Percentiles rank a stretch among this genome's conserved stretches.
These are phyloP conservation scores for Colletotrichum tanaceti DNA, from an alignment of 2,329 filamentous ascomycete species.

Conservation along the genomic window DNA sequence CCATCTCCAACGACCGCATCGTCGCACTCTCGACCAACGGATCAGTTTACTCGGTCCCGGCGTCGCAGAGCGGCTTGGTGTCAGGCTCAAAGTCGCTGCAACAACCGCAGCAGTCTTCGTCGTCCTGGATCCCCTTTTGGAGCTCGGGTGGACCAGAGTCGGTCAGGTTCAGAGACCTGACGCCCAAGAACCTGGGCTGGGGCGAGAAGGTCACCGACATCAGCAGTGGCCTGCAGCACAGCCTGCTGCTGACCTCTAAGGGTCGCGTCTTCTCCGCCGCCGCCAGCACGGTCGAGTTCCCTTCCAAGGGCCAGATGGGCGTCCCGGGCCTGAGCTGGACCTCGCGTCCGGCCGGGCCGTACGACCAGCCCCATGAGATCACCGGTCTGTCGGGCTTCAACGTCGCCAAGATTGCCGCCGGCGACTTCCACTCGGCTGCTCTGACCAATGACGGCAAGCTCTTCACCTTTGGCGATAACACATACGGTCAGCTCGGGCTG, in stretches of 20 bases:
- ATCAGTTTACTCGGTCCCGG: constrained; percentile 85
- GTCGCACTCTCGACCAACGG: constrained; percentile 81
- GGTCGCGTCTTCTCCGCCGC: constrained; percentile 93
- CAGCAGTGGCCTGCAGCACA: constrained; percentile 84
- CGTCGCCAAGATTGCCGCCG: constrained; percentile 80
- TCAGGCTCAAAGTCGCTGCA: constrained; percentile 73
- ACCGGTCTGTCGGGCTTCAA: constrained; percentile 76
- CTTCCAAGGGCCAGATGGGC: constrained; percentile 86
- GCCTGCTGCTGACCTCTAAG: constrained; percentile 82
- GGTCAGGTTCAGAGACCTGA: constrained; percentile 79
- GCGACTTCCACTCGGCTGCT: constrained; percentile 87
- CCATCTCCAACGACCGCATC: constrained; percentile 84
- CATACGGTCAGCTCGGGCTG: constrained; percentile 89
- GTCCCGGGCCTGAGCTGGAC: constrained; percentile 84
- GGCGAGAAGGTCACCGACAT: constrained; percentile 81
- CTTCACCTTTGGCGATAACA: constrained; percentile 93
- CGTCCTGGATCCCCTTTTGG: constrained; percentile 82
- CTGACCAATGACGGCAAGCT: constrained; percentile 80
- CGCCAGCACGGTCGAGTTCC: constrained; percentile 81
- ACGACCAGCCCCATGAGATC: constrained; percentile 86
- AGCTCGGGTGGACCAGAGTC: constrained; percentile 48
- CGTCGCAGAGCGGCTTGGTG: constrained; percentile 77
- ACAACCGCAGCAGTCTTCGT: constrained; percentile 53
- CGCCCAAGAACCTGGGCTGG: constrained; percentile 71
- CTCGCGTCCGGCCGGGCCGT: constrained; percentile 79